phyloP scores from a whole-genome alignment of 495 filamentous ascomycete genomes.

The Halenospora varia region DNA sequence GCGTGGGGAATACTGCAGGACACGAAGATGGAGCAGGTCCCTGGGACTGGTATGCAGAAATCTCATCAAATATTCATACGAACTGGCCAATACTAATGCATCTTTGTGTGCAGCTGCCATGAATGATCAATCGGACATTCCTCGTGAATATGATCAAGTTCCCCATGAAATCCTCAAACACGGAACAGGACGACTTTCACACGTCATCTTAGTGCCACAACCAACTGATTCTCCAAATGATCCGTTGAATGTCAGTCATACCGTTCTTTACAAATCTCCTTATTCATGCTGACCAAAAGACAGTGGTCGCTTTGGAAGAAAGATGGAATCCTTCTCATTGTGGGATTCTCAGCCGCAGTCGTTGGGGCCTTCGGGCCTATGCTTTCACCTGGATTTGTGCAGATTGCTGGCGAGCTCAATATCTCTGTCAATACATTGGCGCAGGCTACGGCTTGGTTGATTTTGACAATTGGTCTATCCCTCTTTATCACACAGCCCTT shows the following conservation, averaged over 20 bases:
- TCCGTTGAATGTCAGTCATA: constrained; percentile 40
- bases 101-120: constrained; percentile 34
- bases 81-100: constrained; percentile 2
- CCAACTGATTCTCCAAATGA: constrained; percentile 52
- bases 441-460: constrained; percentile 43
- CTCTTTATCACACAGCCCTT: constrained; percentile 58
- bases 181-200: constrained; percentile 38
- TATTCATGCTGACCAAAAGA: constrained; percentile 1
- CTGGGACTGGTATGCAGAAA: constrained; percentile 38
- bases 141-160: constrained; percentile 37
- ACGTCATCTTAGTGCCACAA: constrained; percentile 51
- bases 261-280: not conserved
- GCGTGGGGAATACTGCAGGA: constrained; percentile 39
- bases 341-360: constrained; percentile 49
- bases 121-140: constrained; percentile 39
- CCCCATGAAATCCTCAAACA: constrained; percentile 44
- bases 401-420: constrained; percentile 37
- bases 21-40: constrained; percentile 39
- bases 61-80: too few relatives aligned
- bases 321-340: constrained; percentile 48
- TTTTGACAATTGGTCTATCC: constrained; percentile 44
- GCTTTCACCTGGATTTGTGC: constrained; percentile 45
- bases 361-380: constrained; percentile 54
- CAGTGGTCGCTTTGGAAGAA: constrained; percentile 48
- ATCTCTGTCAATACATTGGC: constrained; percentile 36